Conservation (phyloP, 495 filamentous ascomycete genomes). For the Daldinia childiae region DNA sequence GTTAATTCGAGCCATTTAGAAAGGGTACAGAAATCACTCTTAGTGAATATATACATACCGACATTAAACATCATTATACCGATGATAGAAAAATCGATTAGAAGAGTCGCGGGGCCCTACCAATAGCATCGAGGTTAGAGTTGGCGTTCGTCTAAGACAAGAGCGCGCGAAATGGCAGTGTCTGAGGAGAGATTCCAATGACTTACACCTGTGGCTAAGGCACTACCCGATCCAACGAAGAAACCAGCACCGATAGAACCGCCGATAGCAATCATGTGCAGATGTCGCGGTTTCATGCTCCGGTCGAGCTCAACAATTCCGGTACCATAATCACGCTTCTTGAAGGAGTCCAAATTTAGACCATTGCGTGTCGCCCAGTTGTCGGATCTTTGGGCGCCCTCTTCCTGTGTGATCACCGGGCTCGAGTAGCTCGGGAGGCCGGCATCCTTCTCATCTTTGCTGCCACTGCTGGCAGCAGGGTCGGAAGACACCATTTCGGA, state of each 20-base stretch:
- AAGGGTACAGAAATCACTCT: not conserved
- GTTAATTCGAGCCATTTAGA: conserved; percentile 9
- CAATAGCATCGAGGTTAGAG: conserved; percentile 6
- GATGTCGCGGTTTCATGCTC: conserved; percentile 69
- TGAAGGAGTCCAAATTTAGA: conserved; percentile 61
- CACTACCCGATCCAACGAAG: conserved; percentile 63
- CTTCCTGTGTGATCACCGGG: not conserved
- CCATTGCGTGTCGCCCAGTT: conserved; percentile 63
- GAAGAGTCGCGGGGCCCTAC: conserved; percentile 59
- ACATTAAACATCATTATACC: conserved; percentile 66
- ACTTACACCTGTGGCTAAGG: conserved; percentile 54
- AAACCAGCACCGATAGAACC: conserved; percentile 76
- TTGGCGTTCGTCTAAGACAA: not conserved
- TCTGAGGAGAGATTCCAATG: not conserved
- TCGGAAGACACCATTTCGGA: conserved; percentile 47
- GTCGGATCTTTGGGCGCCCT: conserved; percentile 38
- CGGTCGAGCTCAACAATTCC: conserved; percentile 62
- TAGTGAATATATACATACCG: conserved; percentile 37
- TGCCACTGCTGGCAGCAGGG: conserved; percentile 41
- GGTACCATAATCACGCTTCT: conserved; percentile 51
- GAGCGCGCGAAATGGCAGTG: not conserved
- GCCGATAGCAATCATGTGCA: conserved; percentile 82
- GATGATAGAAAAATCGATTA: conserved; percentile 65
- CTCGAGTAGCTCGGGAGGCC: conserved; percentile 33
- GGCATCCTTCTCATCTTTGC: conserved; percentile 46